Evolutionary conservation across 345 rosid genomes (phyloP).

Genomic region (Geranium brycei): DNA sequence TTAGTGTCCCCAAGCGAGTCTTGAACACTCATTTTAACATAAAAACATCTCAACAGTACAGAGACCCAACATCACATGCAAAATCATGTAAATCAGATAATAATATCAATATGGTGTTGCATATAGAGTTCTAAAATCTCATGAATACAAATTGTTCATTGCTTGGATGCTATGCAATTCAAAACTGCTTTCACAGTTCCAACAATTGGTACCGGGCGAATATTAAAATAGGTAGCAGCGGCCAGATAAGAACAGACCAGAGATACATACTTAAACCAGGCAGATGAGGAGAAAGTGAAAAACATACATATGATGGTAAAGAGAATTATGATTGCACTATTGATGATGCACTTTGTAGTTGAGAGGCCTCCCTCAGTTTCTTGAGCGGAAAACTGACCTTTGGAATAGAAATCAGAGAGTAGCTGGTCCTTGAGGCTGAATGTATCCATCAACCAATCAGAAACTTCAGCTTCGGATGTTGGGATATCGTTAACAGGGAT

Average conservation of each 20-base stretch:
- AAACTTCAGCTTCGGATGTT: conserved; percentile 32
- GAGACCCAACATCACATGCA: too few species aligned
- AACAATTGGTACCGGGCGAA: conserved; percentile 42
- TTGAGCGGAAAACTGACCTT: conserved; percentile 52
- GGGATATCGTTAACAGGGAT: conserved; percentile 38
- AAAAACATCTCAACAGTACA: too few species aligned
- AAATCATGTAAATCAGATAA: too few species aligned
- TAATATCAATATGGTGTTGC: too few species aligned
- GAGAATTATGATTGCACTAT: conserved; percentile 35
- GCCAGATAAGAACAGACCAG: conserved; percentile 52
- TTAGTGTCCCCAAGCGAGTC: too few species aligned
- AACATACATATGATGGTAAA: conserved; percentile 38
- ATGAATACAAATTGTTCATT: too few species aligned
- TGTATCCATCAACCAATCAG: conserved; percentile 52
- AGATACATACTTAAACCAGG: conserved; percentile 58
- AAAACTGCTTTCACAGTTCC: too few species aligned
- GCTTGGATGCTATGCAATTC: too few species aligned
- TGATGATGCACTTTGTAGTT: conserved; percentile 37
- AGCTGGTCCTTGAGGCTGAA: conserved; percentile 55
- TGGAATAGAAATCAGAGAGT: conserved; percentile 45
- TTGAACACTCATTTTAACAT: too few species aligned
- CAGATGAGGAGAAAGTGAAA: conserved; percentile 49
- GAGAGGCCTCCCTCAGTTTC: conserved; percentile 55
- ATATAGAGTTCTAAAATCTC: too few species aligned
- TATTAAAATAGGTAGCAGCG: conserved; percentile 56